Base-by-base conservation (phyloP, 1,139 yeast species). In the Groenewaldozyma sp. region DNA sequence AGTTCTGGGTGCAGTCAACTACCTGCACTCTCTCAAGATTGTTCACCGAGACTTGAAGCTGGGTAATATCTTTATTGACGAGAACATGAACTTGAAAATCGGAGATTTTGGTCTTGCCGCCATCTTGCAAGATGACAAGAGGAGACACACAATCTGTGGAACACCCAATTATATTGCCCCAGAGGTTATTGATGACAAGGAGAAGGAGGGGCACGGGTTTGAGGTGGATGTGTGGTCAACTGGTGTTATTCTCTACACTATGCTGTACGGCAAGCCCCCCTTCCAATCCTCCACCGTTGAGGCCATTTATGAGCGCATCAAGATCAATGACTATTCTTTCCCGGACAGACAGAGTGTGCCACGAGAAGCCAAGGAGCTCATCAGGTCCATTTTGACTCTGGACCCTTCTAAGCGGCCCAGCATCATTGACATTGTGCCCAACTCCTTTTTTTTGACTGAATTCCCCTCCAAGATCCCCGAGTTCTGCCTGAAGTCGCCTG, bases 161-260 rank as follows among this genome's bases (percentile, higher is more conserved):
- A 91, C 98, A 13, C 98, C 98, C 45, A 91, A 91, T 63, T 91
- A 91, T 60, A 91, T 91, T 58, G 96, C 97, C 0, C 98, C 98
- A 7, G 98, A 91, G 64, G 95, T 91, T 13, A 69, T 91, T 48
- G 83, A 87, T 36, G 95, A 95, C 21, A 84, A 86, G 55, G 75
- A 72, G 40, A 76, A 81, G 24, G 35, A 37, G 4, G 97, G 96
- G 3, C 97, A 91, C 62, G 78, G 94, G 42, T 87, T 78, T 57
- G 95, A 87, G 60, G 96, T 87, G 31, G 98, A 91, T 60, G 76
- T 86, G 50, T 91, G 98, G 98, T 94, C 97, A 5, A 78, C 87
- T 52, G 98, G 98, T 45, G 84, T 91, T 45, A 91, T 91, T 86
- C 71, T 91, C 68, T 91, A 82, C 56, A 94, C 96, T 4, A 72